phyloP scores from a whole-genome alignment of 1,284 basidiomycete genomes.

The Cutaneotrichosporon sp. region DNA sequence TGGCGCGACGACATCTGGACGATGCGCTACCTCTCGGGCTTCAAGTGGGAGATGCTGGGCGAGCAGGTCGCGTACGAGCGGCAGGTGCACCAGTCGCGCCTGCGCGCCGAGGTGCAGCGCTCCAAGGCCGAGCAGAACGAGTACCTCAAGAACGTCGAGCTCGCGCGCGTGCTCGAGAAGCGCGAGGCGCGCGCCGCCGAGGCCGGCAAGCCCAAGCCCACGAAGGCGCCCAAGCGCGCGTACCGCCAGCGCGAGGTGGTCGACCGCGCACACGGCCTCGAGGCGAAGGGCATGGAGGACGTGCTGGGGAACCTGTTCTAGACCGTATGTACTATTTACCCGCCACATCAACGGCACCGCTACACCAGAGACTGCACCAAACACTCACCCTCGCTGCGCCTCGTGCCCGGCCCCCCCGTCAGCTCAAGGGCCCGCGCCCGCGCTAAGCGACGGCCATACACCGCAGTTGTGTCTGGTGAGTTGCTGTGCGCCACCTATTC shows the following conservation, averaged over 20 bases:
- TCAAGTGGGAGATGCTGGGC: slow-evolving; percentile 99
- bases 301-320: slow-evolving; percentile 48
- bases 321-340: not conserved
- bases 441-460: too few species aligned
- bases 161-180: slow-evolving; percentile 86
- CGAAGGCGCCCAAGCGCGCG: slow-evolving; percentile 19
- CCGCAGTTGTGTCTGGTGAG: too few species aligned
- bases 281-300: slow-evolving; percentile 45
- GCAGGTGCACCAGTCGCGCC: slow-evolving; percentile 79
- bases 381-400: too few species aligned
- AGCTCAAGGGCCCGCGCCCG: too few species aligned
- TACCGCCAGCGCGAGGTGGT: slow-evolving; percentile 45
- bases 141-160: slow-evolving; percentile 92
- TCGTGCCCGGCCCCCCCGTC: too few species aligned
- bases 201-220: slow-evolving; percentile 12
- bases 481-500: too few species aligned
- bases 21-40: slow-evolving; percentile 96
- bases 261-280: slow-evolving; percentile 35
- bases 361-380: too few species aligned
- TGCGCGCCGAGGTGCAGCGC: slow-evolving; percentile 87
- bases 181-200: slow-evolving; percentile 66
- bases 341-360: too few species aligned
- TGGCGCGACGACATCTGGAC: slow-evolving; percentile 99
- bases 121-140: slow-evolving; percentile 87
- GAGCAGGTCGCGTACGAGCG: slow-evolving; percentile 98